Conservation (phyloP, 768 basidiomycete species). For the Hypholoma fasciculare region DNA sequence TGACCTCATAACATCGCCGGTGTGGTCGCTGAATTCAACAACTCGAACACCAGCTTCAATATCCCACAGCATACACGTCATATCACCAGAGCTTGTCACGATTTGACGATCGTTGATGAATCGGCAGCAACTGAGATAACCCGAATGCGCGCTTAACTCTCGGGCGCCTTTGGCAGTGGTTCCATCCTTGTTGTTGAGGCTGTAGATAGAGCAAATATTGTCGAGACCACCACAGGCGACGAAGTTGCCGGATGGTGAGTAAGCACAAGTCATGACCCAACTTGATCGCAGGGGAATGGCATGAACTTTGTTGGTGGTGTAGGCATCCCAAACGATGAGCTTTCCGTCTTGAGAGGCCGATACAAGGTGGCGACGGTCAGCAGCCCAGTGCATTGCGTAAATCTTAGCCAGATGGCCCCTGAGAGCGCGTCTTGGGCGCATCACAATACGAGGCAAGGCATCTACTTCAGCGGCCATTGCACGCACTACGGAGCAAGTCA, state of each 20-base stretch:
- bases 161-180: constrained; percentile 85
- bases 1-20: constrained; percentile 99
- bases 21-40: constrained; percentile 99
- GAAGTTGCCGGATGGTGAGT: constrained; percentile 94
- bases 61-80: constrained; percentile 99
- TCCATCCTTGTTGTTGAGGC: constrained; percentile 80
- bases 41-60: constrained; percentile 96
- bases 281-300: constrained; percentile 96
- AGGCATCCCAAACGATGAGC: constrained; percentile 99
- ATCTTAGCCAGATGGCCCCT: constrained; percentile 99
- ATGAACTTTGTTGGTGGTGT: constrained; percentile 99
- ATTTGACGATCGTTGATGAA: constrained; percentile 99
- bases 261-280: constrained; percentile 99
- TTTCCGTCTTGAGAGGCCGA: constrained; percentile 99
- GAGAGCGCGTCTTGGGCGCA: constrained; percentile 93
- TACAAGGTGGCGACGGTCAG: constrained; percentile 95
- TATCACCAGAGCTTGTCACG: constrained; percentile 96
- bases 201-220: constrained; percentile 99
- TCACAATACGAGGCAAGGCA: constrained; percentile 92
- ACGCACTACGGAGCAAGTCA: constrained; percentile 59
- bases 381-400: constrained; percentile 99
- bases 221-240: constrained; percentile 99
- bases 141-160: constrained; percentile 96
- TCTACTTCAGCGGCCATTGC: constrained; percentile 99
- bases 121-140: constrained; percentile 96